These are phyloP conservation scores for Penicillium psychrosexuale DNA, from an alignment of 2,329 filamentous ascomycete species.

Conservation along the genomic window DNA sequence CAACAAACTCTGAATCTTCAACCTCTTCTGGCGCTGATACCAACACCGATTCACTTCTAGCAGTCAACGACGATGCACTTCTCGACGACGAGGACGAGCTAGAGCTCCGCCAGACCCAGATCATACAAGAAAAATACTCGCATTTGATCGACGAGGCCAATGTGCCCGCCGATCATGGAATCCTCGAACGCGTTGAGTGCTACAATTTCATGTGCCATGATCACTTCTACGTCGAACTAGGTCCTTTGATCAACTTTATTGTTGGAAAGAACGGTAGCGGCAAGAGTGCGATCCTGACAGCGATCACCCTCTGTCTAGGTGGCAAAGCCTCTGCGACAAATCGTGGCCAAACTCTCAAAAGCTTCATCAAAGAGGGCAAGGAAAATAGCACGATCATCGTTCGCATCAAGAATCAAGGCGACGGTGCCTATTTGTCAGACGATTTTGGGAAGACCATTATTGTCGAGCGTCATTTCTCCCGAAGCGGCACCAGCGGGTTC, in stretches of 20 bases:
- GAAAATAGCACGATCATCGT: constrained; percentile 71
- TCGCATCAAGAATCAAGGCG: constrained; percentile 84
- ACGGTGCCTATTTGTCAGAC: constrained; percentile 77
- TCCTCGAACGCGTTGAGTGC: constrained; percentile 82
- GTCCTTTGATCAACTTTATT: constrained; percentile 95
- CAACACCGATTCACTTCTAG: constrained; percentile 13
- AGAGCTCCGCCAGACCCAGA: constrained; percentile 64
- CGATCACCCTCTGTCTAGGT: constrained; percentile 88
- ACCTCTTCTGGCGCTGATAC: constrained; percentile 16
- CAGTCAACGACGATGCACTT: constrained; percentile 19
- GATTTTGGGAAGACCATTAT: constrained; percentile 80
- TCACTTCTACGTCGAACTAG: constrained; percentile 76
- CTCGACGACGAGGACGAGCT: constrained; percentile 38
- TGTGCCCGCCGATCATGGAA: constrained; percentile 73
- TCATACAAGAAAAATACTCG: constrained; percentile 52
- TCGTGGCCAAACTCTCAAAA: constrained; percentile 82
- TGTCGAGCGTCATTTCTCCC: constrained; percentile 86
- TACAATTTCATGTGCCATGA: constrained; percentile 96
- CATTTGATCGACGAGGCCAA: constrained; percentile 61
- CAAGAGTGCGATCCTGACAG: constrained; percentile 93
- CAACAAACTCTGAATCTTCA: constrained; percentile 9
- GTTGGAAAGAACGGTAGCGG: constrained; percentile 97
- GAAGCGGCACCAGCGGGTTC: constrained; percentile 72
- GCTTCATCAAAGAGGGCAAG: constrained; percentile 83
- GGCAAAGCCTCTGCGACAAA: constrained; percentile 92